Base-by-base conservation (phyloP, 352 stramenopile genomes). In the Phytopythium litorale region DNA sequence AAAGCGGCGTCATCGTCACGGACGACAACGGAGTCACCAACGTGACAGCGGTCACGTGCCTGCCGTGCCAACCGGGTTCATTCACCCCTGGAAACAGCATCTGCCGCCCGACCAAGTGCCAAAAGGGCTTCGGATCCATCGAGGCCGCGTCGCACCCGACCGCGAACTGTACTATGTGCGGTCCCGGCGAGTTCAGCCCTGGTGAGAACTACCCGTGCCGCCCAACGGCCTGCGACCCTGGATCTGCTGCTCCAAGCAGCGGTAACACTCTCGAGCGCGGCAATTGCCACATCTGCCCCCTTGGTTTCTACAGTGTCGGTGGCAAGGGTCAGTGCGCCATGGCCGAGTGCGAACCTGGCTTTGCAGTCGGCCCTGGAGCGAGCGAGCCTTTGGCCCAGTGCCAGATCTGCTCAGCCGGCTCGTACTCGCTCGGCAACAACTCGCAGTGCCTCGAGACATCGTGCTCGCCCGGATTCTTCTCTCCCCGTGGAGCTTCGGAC, bases 151-250 rank as follows among this genome's bases (percentile, higher is more conserved):
- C 72, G 45, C 52, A 80, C 52, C 33, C 60, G 55, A 73, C 71
- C 12, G 68, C 62, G 9, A 84, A 81, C 63, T 84, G 75, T 18
- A 84, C 72, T 11, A 65, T 76, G 51, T 84, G 75, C 46, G 63
- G 21, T 0, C 43, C 67, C 12, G 75, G 75, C 25, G 63, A 78
- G 48, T 84, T 68, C 62, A 76, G 64, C 35, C 75, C 75, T 2
- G 75, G 72, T 13, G 75, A 78, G 54, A 80, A 80, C 68, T 84
- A 81, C 63, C 72, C 74, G 33, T 84, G 75, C 58, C 49, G 48
- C 6, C 53, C 65, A 3, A 81, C 74, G 19, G 46, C 35, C 21
- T 84, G 75, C 52, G 60, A 55, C 16, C 56, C 57, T 12, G 75
- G 75, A 6, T 76, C 58, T 21, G 67, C 75, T 1, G 81, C 75